Percentiles rank a stretch among this genome's conserved stretches.
Evolutionary conservation across 495 filamentous ascomycete species (phyloP).

Genomic region (Penicillium herquei): DNA sequence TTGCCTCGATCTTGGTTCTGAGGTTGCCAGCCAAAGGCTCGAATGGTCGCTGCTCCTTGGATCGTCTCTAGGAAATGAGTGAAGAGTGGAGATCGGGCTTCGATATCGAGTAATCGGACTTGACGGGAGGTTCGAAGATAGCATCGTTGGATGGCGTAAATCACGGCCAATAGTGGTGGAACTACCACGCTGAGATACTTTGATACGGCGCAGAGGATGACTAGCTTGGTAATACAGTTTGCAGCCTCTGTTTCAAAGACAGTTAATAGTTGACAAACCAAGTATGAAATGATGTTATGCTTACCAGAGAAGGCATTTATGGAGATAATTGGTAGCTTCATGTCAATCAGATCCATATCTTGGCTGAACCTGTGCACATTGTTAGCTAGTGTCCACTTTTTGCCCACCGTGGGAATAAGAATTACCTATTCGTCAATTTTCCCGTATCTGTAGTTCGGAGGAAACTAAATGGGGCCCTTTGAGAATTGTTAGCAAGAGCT

Average conservation of each 20-base stretch:
- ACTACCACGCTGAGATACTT: not conserved
- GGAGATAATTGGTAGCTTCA: not conserved
- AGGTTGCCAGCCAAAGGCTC: conserved; percentile 45
- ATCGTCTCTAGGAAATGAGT: conserved; percentile 47
- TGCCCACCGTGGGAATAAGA: no score
- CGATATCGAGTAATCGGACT: conserved; percentile 54
- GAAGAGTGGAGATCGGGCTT: conserved; percentile 50
- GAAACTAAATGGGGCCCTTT: no score
- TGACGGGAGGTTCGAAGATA: conserved; percentile 62
- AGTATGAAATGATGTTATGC: not conserved
- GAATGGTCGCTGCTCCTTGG: conserved; percentile 44
- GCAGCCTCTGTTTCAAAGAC: not conserved
- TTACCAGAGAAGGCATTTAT: not conserved
- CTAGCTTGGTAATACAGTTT: not conserved
- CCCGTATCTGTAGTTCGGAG: not conserved
- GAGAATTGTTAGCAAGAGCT: no score
- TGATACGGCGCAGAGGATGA: not conserved
- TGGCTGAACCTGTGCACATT: conserved; percentile 5
- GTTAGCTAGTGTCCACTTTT: not conserved
- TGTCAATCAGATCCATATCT: conserved; percentile 9
- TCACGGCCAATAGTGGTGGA: not conserved
- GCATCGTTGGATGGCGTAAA: conserved; percentile 35
- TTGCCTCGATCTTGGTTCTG: conserved; percentile 17
- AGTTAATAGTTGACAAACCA: not conserved
- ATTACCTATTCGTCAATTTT: not conserved